These are phyloP conservation scores for Oxyria digyna DNA, from an alignment of 148 eudicot genomes.

Conservation along the genomic window DNA sequence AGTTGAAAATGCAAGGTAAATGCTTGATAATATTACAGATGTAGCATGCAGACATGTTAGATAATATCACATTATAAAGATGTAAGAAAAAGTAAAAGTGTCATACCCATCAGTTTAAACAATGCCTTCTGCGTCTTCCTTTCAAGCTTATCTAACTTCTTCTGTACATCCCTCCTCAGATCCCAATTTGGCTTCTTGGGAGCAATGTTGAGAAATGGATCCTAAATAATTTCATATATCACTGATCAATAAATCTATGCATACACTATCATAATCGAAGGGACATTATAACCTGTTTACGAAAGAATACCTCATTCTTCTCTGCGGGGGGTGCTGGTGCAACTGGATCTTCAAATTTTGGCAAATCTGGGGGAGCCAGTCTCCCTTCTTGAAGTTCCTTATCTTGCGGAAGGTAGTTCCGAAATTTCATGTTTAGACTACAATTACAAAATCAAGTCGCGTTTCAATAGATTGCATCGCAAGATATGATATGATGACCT, in stretches of 20 bases:
- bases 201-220: conserved; percentile 92
- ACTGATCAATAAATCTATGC: background rate
- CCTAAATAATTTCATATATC: conserved; percentile 30
- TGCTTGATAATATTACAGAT: no score
- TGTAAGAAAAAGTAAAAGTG: no score
- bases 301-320: conserved; percentile 61
- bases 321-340: conserved; percentile 49
- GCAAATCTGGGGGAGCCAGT: conserved; percentile 69
- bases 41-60: no score
- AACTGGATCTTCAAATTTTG: conserved; percentile 91
- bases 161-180: conserved; percentile 85
- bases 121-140: conserved; percentile 81
- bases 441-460: conserved; percentile 19
- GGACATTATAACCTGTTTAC: background rate
- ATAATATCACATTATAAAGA: no score
- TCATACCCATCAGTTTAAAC: conserved; percentile 64
- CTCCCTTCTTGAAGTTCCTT: conserved; percentile 94
- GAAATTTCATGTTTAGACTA: conserved; percentile 59
- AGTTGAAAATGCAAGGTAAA: background rate
- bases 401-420: conserved; percentile 96
- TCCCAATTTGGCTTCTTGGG: conserved; percentile 99
- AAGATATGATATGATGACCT: background rate
- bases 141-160: conserved; percentile 91
- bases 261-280: background rate
- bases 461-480: background rate